phyloP scores from a whole-genome alignment of 1,284 basidiomycete genomes.

The Tausonia pullulans region DNA sequence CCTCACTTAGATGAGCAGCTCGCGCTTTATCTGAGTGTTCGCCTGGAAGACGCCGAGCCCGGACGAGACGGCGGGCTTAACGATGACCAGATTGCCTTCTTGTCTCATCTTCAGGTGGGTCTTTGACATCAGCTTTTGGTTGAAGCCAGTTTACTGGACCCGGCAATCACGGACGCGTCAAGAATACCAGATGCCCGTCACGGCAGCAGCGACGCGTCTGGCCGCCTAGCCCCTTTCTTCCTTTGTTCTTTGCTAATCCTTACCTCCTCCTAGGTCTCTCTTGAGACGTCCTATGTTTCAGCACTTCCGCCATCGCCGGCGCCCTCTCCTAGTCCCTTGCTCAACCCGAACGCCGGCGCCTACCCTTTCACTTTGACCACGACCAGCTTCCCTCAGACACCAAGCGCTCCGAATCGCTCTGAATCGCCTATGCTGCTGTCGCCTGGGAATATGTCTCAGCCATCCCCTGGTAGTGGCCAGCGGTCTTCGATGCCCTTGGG shows the following conservation, averaged over 20 bases:
- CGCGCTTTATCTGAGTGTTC: too few species aligned
- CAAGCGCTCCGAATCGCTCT: conserved; percentile 17
- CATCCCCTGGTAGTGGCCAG: conserved; percentile 22
- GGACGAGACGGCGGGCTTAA: too few species aligned
- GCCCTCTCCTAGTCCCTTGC: conserved; percentile 22
- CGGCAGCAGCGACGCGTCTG: too few species aligned
- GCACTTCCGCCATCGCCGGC: conserved; percentile 34
- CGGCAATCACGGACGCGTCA: too few species aligned
- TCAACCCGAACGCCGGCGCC: conserved; percentile 34
- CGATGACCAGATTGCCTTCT: too few species aligned
- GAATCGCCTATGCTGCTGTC: conserved; percentile 20
- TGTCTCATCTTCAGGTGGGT: too few species aligned
- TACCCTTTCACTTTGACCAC: conserved; percentile 30
- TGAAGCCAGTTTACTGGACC: too few species aligned
- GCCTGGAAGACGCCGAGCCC: too few species aligned
- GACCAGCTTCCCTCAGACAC: conserved; percentile 16
- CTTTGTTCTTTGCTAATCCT: conserved; percentile 39
- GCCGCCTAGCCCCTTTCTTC: too few species aligned
- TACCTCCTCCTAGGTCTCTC: conserved; percentile 62
- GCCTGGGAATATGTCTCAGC: conserved; percentile 33
- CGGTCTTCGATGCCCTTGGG: conserved; percentile 50
- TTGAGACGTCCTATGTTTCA: conserved; percentile 71
- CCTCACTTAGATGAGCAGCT: too few species aligned
- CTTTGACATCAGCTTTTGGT: too few species aligned
- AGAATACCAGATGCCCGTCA: too few species aligned